These are phyloP conservation scores for Suillus decipiens DNA, from an alignment of 768 basidiomycete species.

Conservation along the genomic window DNA sequence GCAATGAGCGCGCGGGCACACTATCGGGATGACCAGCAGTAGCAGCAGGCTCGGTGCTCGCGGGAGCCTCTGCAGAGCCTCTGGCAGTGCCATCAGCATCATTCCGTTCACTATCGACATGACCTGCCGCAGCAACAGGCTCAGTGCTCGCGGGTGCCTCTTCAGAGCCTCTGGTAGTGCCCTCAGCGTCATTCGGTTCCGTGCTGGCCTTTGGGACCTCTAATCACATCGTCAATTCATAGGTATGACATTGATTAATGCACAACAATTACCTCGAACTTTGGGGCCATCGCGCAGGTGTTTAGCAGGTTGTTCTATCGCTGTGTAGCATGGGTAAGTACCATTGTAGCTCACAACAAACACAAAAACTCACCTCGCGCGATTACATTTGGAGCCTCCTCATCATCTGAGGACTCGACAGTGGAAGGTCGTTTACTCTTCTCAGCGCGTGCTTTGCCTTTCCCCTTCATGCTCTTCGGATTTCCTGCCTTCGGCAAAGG, in stretches of 20 bases:
- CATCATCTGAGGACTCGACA: not conserved
- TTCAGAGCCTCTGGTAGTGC: not conserved
- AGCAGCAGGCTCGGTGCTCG: not conserved
- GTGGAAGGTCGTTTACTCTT: not conserved
- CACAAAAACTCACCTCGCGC: not conserved
- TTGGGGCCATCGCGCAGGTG: not conserved
- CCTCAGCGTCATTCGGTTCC: not conserved
- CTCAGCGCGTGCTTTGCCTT: not conserved
- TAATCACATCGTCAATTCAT: not conserved
- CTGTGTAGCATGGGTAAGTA: not conserved
- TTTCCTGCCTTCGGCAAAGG: not conserved
- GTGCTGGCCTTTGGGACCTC: not conserved
- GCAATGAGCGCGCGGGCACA: not conserved
- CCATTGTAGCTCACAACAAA: not conserved
- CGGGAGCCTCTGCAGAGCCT: too few species aligned
- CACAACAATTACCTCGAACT: not conserved
- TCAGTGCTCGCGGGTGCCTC: not conserved
- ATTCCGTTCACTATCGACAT: not conserved
- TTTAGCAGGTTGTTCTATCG: not conserved
- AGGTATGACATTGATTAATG: not conserved
- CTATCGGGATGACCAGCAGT: not conserved
- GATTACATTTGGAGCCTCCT: not conserved
- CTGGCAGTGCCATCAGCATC: too few species aligned
- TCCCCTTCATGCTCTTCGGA: not conserved
- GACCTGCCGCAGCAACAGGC: not conserved